Evolutionary conservation across 257 asterid species (phyloP).

Genomic region (Jaltomata sinuosa): DNA sequence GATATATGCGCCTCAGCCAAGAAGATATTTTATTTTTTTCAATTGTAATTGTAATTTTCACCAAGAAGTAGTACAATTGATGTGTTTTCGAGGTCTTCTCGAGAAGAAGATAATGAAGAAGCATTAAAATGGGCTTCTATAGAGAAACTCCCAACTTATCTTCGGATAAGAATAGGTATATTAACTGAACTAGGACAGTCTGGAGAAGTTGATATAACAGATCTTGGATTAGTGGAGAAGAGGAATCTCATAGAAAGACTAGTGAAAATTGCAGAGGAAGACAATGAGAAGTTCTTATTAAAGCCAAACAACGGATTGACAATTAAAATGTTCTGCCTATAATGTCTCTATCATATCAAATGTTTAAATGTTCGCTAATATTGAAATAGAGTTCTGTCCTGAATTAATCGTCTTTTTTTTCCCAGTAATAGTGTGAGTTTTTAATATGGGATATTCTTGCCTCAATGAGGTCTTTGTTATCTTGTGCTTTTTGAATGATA

Average conservation of each 20-base stretch:
- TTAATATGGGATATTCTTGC: neutral
- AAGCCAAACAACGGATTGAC: constrained; percentile 22
- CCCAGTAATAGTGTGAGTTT: too few relatives aligned
- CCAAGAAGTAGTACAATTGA: constrained; percentile 15
- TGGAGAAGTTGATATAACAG: constrained; percentile 18
- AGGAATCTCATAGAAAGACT: constrained; percentile 16
- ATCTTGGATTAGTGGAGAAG: constrained; percentile 19
- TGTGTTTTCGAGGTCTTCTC: constrained; percentile 16
- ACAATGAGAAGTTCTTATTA: constrained; percentile 25
- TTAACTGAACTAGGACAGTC: constrained; percentile 9
- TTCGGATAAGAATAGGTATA: constrained; percentile 19
- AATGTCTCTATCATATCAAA: neutral
- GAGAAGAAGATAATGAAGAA: constrained; percentile 15
- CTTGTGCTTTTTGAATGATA: neutral
- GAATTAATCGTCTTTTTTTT: neutral
- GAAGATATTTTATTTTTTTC: too few relatives aligned
- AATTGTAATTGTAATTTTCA: too few relatives aligned
- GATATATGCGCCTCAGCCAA: too few relatives aligned
- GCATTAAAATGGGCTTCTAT: constrained; percentile 30
- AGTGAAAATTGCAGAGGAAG: constrained; percentile 20
- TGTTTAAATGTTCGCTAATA: neutral
- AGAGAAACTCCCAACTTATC: constrained; percentile 25
- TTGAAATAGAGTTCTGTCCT: neutral
- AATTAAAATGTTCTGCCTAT: neutral
- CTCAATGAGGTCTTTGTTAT: neutral